These are phyloP conservation scores for Butyriboletus loyo DNA, from an alignment of 768 basidiomycete species.

Conservation along the genomic window DNA sequence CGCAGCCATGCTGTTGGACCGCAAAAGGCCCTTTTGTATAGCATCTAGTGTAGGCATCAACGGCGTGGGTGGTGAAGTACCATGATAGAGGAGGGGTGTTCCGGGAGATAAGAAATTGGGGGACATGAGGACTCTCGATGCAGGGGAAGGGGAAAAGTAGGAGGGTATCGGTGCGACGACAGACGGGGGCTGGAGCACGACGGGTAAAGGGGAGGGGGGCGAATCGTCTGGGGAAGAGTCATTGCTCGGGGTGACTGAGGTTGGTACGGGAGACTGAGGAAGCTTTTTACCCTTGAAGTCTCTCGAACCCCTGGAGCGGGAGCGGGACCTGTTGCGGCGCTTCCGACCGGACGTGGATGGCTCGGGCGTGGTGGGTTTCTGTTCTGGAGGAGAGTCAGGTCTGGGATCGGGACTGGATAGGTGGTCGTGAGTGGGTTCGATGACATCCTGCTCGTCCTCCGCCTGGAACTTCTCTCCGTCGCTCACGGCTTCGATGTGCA, in stretches of 20 bases:
- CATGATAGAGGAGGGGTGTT: constrained; percentile 58
- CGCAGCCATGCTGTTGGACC: constrained; percentile 88
- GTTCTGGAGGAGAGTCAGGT: constrained; percentile 28
- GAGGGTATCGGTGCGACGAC: constrained; percentile 55
- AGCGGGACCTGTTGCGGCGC: constrained; percentile 71
- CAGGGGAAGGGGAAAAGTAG: constrained; percentile 46
- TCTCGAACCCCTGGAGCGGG: constrained; percentile 57
- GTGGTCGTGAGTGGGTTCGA: constrained; percentile 5
- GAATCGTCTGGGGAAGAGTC: constrained; percentile 73
- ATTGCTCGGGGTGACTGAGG: constrained; percentile 44
- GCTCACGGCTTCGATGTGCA: constrained; percentile 80
- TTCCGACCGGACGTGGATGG: constrained; percentile 46
- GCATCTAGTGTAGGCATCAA: constrained; percentile 75
- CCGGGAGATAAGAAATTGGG: constrained; percentile 54
- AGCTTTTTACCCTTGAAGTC: constrained; percentile 66
- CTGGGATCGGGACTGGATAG: constrained; percentile 23
- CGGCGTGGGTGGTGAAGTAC: constrained; percentile 59
- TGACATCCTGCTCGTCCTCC: constrained; percentile 32
- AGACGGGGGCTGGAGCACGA: constrained; percentile 24
- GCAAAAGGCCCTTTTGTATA: constrained; percentile 72
- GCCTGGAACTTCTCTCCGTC: constrained; percentile 66
- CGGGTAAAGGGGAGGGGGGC: constrained; percentile 30
- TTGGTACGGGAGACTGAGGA: constrained; percentile 45
- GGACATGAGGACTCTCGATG: constrained; percentile 38
- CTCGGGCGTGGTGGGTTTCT: constrained; percentile 36